Evolutionary conservation across 2,329 filamentous ascomycete genomes (phyloP).

Genomic region (Fusarium sp.): DNA sequence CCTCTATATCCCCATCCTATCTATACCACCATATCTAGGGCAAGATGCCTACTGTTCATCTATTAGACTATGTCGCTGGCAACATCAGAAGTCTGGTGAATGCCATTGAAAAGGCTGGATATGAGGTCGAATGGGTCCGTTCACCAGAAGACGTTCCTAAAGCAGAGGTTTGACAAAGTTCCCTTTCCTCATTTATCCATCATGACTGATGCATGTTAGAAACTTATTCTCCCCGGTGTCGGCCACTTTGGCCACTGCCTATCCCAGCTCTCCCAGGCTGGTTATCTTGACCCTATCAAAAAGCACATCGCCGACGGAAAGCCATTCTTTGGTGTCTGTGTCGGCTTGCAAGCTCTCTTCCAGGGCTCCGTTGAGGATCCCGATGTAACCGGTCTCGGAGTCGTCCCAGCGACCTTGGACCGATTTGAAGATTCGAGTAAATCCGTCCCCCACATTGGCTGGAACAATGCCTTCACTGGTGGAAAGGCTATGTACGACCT

Average conservation of each 20-base stretch:
- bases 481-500: conserved; percentile 78
- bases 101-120: conserved; percentile 95
- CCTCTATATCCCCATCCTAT: conserved; percentile 14
- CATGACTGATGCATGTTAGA: conserved; percentile 63
- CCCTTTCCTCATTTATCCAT: conserved; percentile 2
- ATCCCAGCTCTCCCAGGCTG: conserved; percentile 82
- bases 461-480: conserved; percentile 86
- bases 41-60: conserved; percentile 80
- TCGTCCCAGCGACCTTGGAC: conserved; percentile 78
- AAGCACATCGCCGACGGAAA: conserved; percentile 91
- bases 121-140: conserved; percentile 91
- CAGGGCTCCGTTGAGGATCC: conserved; percentile 85
- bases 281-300: conserved; percentile 85
- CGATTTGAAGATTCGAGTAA: conserved; percentile 84
- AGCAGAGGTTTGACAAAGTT: conserved; percentile 75
- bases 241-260: conserved; percentile 98
- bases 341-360: conserved; percentile 92
- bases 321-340: conserved; percentile 97
- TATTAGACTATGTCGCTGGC: conserved; percentile 91
- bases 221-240: conserved; percentile 94
- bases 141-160: conserved; percentile 85
- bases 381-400: conserved; percentile 76
- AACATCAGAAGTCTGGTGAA: conserved; percentile 97
- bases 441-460: conserved; percentile 98
- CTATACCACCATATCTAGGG: conserved; percentile 29